Evolutionary conservation across 2,329 filamentous ascomycete genomes (phyloP).

Genomic region (Westerdykella sp.): DNA sequence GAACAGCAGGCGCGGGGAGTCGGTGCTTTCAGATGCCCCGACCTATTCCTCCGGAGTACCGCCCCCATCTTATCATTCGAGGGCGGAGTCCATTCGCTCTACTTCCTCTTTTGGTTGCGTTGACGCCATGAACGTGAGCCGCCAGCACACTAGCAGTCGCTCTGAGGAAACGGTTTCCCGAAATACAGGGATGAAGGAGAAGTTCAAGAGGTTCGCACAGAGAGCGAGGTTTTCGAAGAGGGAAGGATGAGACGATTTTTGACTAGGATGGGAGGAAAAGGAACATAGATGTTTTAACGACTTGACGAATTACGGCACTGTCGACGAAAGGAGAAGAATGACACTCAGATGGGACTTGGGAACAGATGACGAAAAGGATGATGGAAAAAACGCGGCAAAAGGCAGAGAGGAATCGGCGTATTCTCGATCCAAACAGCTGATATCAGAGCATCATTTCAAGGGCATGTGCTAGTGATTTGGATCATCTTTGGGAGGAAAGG

Average conservation of each 20-base stretch:
- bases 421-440: too few species aligned
- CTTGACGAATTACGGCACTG: neutral
- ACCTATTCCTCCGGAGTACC: constrained; percentile 28
- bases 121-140: constrained; percentile 26
- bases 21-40: constrained; percentile 27
- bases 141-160: constrained; percentile 22
- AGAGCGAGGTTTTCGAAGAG: constrained; percentile 12
- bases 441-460: too few species aligned
- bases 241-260: too few species aligned
- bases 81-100: constrained; percentile 22
- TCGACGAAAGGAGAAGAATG: neutral
- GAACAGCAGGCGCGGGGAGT: constrained; percentile 7
- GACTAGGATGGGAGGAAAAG: constrained; percentile 3
- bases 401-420: too few species aligned
- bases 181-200: constrained; percentile 19
- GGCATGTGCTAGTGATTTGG: too few species aligned
- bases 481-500: too few species aligned
- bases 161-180: constrained; percentile 18
- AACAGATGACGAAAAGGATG: neutral
- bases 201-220: constrained; percentile 23
- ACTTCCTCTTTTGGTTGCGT: constrained; percentile 34
- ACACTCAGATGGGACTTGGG: neutral
- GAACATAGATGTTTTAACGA: neutral
- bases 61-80: constrained; percentile 32
- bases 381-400: too few species aligned